These are phyloP conservation scores for Entophlyctis luteolus DNA, from an alignment of 192 early-diverging fungal genomes.

Conservation along the genomic window DNA sequence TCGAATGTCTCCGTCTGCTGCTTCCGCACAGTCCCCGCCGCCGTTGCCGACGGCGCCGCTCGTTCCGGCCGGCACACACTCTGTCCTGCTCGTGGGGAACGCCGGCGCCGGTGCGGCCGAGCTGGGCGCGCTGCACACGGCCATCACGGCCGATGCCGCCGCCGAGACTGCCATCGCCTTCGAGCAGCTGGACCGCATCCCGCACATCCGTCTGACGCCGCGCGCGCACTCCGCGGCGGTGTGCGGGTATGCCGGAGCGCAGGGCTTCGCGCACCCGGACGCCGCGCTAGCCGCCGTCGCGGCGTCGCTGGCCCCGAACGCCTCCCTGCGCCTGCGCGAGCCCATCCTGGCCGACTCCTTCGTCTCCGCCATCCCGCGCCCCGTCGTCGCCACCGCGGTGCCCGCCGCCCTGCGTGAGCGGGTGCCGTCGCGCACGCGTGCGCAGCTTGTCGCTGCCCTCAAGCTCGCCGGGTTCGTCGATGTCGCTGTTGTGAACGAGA, in stretches of 20 bases:
- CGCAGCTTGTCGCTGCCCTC: slow-evolving; percentile 63
- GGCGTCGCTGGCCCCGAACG: slow-evolving; percentile 63
- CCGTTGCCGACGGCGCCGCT: too few species aligned
- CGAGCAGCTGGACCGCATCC: slow-evolving; percentile 81
- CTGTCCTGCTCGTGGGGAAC: slow-evolving; percentile 49
- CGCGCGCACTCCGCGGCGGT: slow-evolving; percentile 62
- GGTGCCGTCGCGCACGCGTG: slow-evolving; percentile 52
- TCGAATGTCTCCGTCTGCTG: too few species aligned
- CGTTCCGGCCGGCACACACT: too few species aligned
- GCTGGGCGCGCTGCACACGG: slow-evolving; percentile 22
- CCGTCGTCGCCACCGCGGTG: background rate
- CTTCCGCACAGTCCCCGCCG: too few species aligned
- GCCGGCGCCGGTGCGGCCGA: slow-evolving; percentile 32
- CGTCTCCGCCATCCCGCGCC: slow-evolving; percentile 25
- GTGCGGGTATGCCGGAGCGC: slow-evolving; percentile 51
- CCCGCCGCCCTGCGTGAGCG: slow-evolving; percentile 31
- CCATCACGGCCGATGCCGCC: slow-evolving; percentile 36
- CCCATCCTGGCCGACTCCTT: slow-evolving; percentile 54
- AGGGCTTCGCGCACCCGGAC: slow-evolving; percentile 61
- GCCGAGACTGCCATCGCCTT: slow-evolving; percentile 64
- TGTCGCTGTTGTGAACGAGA: slow-evolving; percentile 30
- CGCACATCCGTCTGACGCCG: slow-evolving; percentile 32
- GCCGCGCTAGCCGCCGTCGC: slow-evolving; percentile 59
- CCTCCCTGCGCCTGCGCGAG: slow-evolving; percentile 64
- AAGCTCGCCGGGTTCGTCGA: slow-evolving; percentile 86